Percentiles rank a stretch among this genome's conserved stretches.
These are phyloP conservation scores for Penicillium sp. DNA, from an alignment of 2,329 filamentous ascomycete genomes.

Conservation along the genomic window DNA sequence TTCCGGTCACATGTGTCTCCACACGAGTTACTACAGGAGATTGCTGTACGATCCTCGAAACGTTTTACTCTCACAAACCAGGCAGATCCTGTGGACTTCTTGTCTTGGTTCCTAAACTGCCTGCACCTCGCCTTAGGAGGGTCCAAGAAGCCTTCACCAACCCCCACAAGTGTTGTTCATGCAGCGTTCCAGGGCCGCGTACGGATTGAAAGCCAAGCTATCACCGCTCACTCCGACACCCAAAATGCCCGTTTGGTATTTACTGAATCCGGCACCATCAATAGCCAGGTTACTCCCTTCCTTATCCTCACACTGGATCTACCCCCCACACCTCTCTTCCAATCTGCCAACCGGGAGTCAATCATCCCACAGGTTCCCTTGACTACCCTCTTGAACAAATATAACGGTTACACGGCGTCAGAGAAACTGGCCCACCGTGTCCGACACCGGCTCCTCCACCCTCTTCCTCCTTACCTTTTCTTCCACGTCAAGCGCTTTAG, in stretches of 20 bases:
- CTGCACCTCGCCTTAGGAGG: constrained; percentile 89
- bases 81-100: constrained; percentile 92
- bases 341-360: constrained; percentile 90
- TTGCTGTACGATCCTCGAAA: constrained; percentile 85
- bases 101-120: constrained; percentile 97
- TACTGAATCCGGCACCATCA: constrained; percentile 82
- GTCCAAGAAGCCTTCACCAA: constrained; percentile 76
- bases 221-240: constrained; percentile 83
- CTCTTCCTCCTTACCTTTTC: constrained; percentile 83
- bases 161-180: constrained; percentile 72
- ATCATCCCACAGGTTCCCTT: constrained; percentile 83
- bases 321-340: constrained; percentile 88
- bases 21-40: constrained; percentile 93
- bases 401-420: constrained; percentile 83
- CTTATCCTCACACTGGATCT: constrained; percentile 91
- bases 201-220: constrained; percentile 88
- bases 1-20: constrained; percentile 97
- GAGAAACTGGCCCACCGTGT: constrained; percentile 86
- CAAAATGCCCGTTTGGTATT: constrained; percentile 83
- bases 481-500: constrained; percentile 98
- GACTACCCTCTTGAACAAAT: constrained; percentile 80
- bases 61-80: constrained; percentile 87
- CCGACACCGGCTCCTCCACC: constrained; percentile 85
- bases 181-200: constrained; percentile 90
- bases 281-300: constrained; percentile 74